Evolutionary conservation across 371 early-diverging fungal species (phyloP), one percentile per base, ranked within the genome.

Genomic region (Fennellomyces sp.): DNA sequence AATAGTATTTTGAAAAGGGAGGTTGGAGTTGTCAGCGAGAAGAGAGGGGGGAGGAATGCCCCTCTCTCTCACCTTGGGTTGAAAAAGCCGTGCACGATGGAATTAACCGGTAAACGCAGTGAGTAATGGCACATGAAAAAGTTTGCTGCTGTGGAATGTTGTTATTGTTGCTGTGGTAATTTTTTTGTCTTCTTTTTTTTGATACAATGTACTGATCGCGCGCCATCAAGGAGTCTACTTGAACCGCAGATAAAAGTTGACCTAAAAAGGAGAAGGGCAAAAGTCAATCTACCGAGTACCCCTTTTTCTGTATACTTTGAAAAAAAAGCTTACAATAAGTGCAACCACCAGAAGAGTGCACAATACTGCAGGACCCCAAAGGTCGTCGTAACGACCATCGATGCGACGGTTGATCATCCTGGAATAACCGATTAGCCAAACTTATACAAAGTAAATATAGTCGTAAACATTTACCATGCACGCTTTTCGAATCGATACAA

Each of bases 401-500:
- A 86, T 72, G 41, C 82, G 88, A 42, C 72, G 70, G 42, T 86
- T 82, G 56, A 88, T 88, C 79, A 87, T 83, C 65, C 88, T 77
- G 55, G 61, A 7, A 41, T 23, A 19, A 15, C 21, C 10, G n/a
- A 27, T 33, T n/a, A 27, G n/a, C 3, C 29, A 28, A 25, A 28
- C 35, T 33, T 33, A 33, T 33, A 3, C 19, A 17, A n/a, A 41
- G 15, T 8, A 5, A 25, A 26, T 10, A 13, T 17, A 21, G 21
- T 27, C 8, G 19, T 1, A 31, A 17, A 48, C 29, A 27, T 6
- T 61, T 70, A 72, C 72, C 81, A 48, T 88, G 95, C 61, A 65
- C 99, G 87, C 88, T 93, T 94, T 62, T 94, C 90, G 85, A 92
- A 98, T 64, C 95, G 83, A 66, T 89, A 92, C 27, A 96, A 78